Conservation (phyloP, 2,329 filamentous ascomycete genomes). For the Pleurostoma richardsiae region DNA sequence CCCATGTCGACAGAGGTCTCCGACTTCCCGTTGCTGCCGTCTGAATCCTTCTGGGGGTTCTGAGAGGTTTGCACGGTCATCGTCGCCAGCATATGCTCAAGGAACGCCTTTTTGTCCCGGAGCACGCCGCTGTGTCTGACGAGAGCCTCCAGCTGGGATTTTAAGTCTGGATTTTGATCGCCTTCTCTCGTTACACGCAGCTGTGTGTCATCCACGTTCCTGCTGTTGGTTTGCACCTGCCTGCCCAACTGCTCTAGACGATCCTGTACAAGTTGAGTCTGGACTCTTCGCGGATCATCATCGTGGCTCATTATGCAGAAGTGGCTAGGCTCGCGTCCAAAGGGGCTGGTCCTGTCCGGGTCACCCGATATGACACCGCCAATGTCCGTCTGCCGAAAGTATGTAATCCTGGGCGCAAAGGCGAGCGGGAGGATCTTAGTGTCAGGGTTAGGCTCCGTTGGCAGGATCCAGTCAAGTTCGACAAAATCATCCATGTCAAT, state of each 20-base stretch:
- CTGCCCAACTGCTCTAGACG: constrained; percentile 72
- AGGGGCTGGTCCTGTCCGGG: constrained; percentile 76
- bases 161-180: constrained; percentile 41
- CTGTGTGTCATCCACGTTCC: constrained; percentile 71
- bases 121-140: constrained; percentile 50
- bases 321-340: constrained; percentile 90
- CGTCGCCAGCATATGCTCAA: constrained; percentile 53
- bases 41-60: constrained; percentile 7
- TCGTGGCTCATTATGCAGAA: constrained; percentile 91
- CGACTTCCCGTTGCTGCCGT: constrained; percentile 22
- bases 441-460: constrained; percentile 82
- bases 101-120: constrained; percentile 51
- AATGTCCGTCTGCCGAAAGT: constrained; percentile 95
- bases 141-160: constrained; percentile 57
- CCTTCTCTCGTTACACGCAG: constrained; percentile 54
- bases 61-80: constrained; percentile 32
- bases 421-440: constrained; percentile 92
- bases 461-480: constrained; percentile 92
- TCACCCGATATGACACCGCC: constrained; percentile 75
- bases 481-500: constrained; percentile 99
- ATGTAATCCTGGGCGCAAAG: constrained; percentile 91
- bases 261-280: constrained; percentile 77
- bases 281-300: constrained; percentile 83
- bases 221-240: constrained; percentile 72
- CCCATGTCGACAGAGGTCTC: constrained; percentile 44